These are phyloP conservation scores for Xylariaceae sp. DNA, from an alignment of 2,329 filamentous ascomycete species.

Conservation along the genomic window DNA sequence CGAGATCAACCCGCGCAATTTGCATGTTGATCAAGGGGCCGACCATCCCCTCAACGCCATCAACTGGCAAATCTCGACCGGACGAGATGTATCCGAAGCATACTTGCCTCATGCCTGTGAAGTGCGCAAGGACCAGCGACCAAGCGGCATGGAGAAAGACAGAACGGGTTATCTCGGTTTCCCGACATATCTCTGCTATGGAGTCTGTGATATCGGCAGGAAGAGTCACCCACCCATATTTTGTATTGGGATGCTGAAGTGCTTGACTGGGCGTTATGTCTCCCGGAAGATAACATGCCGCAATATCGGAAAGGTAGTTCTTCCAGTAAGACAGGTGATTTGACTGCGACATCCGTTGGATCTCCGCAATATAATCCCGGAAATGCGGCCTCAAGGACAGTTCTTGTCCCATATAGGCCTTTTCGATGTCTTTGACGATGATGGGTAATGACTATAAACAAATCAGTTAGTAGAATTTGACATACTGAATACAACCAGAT, in stretches of 20 bases:
- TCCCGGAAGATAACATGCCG: neutral
- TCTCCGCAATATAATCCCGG: neutral
- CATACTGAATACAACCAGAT: neutral
- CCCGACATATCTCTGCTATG: neutral
- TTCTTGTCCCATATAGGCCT: neutral
- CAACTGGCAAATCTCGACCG: conserved; percentile 2
- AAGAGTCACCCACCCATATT: neutral
- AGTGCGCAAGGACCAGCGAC: neutral
- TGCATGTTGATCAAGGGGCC: conserved; percentile 4
- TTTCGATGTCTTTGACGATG: neutral
- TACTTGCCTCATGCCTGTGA: neutral
- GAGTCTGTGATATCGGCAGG: neutral
- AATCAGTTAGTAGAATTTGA: no score
- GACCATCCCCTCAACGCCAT: neutral
- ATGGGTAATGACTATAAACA: neutral
- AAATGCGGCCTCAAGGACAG: neutral
- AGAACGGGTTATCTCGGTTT: neutral
- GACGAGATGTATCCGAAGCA: conserved; percentile 6
- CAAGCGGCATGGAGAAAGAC: neutral
- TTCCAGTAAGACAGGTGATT: neutral
- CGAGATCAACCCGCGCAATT: neutral
- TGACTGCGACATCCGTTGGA: neutral
- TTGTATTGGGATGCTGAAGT: neutral
- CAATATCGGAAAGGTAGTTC: neutral
- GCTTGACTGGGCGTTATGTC: neutral